A percentile compares a stretch with the other conserved stretches of the same genome.
phyloP scores from a whole-genome alignment of 2,329 filamentous ascomycete species.

The Colletotrichum cereale region DNA sequence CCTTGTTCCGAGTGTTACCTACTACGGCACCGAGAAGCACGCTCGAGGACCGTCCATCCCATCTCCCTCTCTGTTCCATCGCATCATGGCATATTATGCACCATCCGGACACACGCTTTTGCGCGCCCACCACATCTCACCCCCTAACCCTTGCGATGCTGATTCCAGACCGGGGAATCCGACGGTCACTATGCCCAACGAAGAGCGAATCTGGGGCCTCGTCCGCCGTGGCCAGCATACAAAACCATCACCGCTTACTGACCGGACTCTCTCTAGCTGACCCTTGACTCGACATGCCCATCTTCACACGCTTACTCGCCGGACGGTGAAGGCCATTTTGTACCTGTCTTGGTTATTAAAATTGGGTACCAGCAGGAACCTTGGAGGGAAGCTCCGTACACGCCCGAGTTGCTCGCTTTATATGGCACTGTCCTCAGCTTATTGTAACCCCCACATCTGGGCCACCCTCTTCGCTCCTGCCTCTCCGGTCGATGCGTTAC shows the following conservation, averaged over 20 bases:
- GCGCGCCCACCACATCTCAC: background rate
- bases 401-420: constrained; percentile 11
- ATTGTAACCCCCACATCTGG: constrained; percentile 28
- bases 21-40: background rate
- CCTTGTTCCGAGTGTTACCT: background rate
- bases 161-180: background rate
- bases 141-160: background rate
- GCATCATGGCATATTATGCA: constrained; percentile 7
- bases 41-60: background rate
- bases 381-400: constrained; percentile 1
- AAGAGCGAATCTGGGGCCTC: background rate
- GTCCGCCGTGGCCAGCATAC: background rate
- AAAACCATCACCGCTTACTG: constrained; percentile 1
- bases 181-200: background rate
- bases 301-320: constrained; percentile 5
- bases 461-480: constrained; percentile 10
- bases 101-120: constrained; percentile 29
- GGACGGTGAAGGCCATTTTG: background rate
- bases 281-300: background rate
- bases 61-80: constrained; percentile 16
- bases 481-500: constrained; percentile 7
- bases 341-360: background rate
- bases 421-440: constrained; percentile 27
- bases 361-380: background rate
- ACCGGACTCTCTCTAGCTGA: constrained; percentile 2